Evolutionary conservation across 768 basidiomycete genomes (phyloP).

Genomic region (Psilocybe cubensis): DNA sequence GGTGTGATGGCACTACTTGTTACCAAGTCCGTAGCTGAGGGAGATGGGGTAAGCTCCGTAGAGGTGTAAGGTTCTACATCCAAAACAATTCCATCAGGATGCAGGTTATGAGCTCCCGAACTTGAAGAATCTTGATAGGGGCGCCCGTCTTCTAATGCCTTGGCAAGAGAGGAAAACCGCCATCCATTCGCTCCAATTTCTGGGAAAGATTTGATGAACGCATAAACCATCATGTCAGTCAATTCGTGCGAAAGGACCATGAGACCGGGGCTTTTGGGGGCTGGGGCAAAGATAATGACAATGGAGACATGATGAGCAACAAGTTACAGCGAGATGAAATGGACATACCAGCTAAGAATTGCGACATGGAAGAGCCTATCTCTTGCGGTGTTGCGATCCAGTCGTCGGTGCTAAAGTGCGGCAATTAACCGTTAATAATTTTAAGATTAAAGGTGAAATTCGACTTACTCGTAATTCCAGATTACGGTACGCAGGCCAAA

Average conservation of each 20-base stretch:
- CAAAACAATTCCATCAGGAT: conserved; percentile 23
- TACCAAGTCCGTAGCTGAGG: background rate
- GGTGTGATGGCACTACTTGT: conserved; percentile 4
- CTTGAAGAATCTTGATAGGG: conserved; percentile 52
- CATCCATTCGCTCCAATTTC: conserved; percentile 71
- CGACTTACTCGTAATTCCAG: conserved; percentile 86
- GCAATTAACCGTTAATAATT: conserved; percentile 2
- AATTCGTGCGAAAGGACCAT: conserved; percentile 88
- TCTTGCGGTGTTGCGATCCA: conserved; percentile 64
- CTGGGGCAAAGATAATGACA: conserved; percentile 29
- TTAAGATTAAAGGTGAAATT: background rate
- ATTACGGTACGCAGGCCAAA: conserved; percentile 85
- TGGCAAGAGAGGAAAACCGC: conserved; percentile 62
- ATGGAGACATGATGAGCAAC: too few relatives aligned
- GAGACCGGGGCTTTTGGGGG: conserved; percentile 77
- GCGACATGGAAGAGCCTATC: conserved; percentile 52
- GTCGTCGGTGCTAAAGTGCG: conserved; percentile 61
- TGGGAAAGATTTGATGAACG: conserved; percentile 71
- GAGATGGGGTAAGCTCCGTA: background rate
- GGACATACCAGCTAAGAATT: conserved; percentile 57
- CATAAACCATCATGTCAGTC: conserved; percentile 55
- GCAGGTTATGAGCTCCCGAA: conserved; percentile 36
- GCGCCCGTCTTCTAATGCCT: conserved; percentile 38
- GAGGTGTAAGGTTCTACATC: conserved; percentile 1
- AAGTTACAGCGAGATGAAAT: background rate